Evolutionary conservation across 768 basidiomycete genomes (phyloP), one percentile per base, ranked within the genome.

Genomic region (Psilocybe sp.): DNA sequence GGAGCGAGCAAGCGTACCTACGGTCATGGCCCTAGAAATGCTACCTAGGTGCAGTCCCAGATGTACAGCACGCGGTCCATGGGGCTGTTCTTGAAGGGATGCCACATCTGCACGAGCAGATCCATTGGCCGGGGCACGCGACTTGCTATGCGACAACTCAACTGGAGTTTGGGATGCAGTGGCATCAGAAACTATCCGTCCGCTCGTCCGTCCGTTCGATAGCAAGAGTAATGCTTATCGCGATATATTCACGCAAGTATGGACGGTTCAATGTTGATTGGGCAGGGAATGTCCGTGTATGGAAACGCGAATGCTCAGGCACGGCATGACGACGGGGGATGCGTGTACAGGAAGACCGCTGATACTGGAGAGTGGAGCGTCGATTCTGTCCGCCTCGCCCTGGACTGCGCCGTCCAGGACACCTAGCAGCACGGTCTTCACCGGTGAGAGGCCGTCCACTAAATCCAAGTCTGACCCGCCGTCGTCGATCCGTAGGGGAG

Each of bases 291-390:
- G 23, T 28, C 3, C 23, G 23, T 28, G 7, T 28, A 28, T 28
- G 23, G 3, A 61, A 62, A 68, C 67, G 78, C 69, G 63, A 68
- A 68, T 67, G 74, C 70, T 74, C 76, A 72, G 60, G 69, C 65
- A 68, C 71, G 20, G 60, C 64, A 63, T 67, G 64, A 77, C 80
- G 74, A 76, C 68, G 64, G 67, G 71, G 73, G 73, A 69, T 70
- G 68, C 69, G 79, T 89, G 82, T n/a, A 93, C 91, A 78, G 92
- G 92, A 71, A 78, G 78, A 64, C 92, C 92, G 64, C 92, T 92
- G 53, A 94, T 86, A 68, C 92, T 87, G 67, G 92, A 94, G 56
- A 93, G 89, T 49, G 87, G 83, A 38, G 82, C 87, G 69, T 94
- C 91, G 57, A 64, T 66, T 58, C 87, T 64, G 64, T 92, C 89